Base-by-base conservation (phyloP, 1,284 basidiomycete species). In the Dichomitus squalens region DNA sequence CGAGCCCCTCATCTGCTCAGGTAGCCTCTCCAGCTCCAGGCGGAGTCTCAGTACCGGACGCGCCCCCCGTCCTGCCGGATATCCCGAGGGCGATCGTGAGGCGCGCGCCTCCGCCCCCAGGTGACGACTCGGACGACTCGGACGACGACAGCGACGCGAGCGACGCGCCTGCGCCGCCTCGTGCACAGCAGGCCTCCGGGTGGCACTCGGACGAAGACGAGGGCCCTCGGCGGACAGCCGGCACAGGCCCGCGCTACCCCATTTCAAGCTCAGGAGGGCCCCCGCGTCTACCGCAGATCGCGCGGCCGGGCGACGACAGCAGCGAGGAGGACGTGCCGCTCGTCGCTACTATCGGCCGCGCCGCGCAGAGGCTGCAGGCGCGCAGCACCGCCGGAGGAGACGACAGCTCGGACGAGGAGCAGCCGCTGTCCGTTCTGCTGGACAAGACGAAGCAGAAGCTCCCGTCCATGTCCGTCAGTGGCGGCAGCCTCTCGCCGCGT, bases 291-390 rank as follows among this genome's bases (percentile, higher is more conserved):
- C 64, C 60, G 8, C 65, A 58, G 43, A 53, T 61, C 43, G 43
- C 49, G 2, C 33, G 60, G 31, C 52, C 27, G 7, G 68, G 64
- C 20, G 79, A 77, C 23, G 77, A 78, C 20, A 81, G 86, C 64
- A 88, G 86, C 63, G 90, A 92, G 49, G 89, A 91, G 64, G 89
- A 92, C 70, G 61, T 91, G 41, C 90, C 90, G 6, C 76, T 92
- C n/a, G 82, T 83, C 21, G 81, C 82, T 12, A 82, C 87, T 11
- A 76, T 86, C n/a, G 72, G 75, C 49, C 79, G 80, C 23, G 82
- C 76, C 14, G 69, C 73, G 12, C 76, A 79, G 58, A 79, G 79
- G 33, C 5, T 31, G 29, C 73, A 73, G 20, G 73, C 76, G 18
- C 70, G 67, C 36, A 65, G 66, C 12, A 64, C 61, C 25, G 58